A percentile compares a stretch with the other conserved stretches of the same genome.
phyloP scores from a whole-genome alignment of 495 filamentous ascomycete genomes.

The Neurospora sp. region DNA sequence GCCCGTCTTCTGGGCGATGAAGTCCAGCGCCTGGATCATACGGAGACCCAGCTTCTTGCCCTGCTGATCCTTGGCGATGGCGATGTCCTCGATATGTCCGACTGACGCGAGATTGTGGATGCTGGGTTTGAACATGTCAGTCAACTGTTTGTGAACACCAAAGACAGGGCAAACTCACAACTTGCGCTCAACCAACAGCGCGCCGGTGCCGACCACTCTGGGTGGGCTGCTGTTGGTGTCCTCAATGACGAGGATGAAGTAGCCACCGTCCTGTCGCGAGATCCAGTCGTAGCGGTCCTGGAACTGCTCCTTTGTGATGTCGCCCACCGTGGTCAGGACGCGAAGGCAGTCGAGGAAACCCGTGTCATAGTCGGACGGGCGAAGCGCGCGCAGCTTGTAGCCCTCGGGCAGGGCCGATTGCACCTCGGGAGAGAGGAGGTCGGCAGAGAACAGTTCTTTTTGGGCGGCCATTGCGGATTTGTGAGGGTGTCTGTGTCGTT shows the following conservation, averaged over 20 bases:
- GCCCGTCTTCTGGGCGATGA: constrained; percentile 70
- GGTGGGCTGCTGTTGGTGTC: constrained; percentile 43
- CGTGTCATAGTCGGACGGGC: constrained; percentile 61
- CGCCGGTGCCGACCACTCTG: constrained; percentile 75
- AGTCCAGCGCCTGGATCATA: constrained; percentile 90
- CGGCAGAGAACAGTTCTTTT: constrained; percentile 59
- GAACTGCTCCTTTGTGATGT: constrained; percentile 68
- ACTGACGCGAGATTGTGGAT: constrained; percentile 66
- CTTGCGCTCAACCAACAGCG: constrained; percentile 76
- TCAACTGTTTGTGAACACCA: background rate
- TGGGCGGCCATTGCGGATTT: constrained; percentile 30
- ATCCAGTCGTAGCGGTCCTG: constrained; percentile 78
- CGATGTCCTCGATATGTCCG: constrained; percentile 98
- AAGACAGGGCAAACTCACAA: constrained; percentile 42
- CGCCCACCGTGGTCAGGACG: constrained; percentile 87
- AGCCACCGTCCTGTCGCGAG: constrained; percentile 61
- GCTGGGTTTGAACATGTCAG: constrained; percentile 26
- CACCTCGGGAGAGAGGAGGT: constrained; percentile 70
- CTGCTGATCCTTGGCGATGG: constrained; percentile 85
- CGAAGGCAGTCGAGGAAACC: constrained; percentile 85
- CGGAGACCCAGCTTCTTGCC: constrained; percentile 91
- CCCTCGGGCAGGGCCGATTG: constrained; percentile 59
- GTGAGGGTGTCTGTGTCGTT: background rate
- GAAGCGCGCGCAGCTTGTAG: constrained; percentile 76
- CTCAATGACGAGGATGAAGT: constrained; percentile 76